Conservation (phyloP, 78 protist species). For the Polysphondylium violaceum region DNA sequence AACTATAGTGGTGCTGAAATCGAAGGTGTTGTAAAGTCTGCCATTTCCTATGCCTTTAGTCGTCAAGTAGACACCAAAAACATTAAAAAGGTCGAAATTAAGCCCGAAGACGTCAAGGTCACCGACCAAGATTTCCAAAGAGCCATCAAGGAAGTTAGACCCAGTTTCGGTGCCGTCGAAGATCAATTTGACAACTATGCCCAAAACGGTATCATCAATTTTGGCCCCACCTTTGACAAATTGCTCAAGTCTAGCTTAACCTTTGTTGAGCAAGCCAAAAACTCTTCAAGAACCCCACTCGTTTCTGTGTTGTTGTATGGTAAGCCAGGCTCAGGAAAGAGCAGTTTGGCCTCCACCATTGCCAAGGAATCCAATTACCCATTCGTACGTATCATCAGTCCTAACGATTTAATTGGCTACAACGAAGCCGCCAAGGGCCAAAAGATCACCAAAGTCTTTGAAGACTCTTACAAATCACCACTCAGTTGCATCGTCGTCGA, state of each 20-base stretch:
- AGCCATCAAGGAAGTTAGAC: constrained; percentile 94
- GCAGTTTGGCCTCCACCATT: constrained; percentile 96
- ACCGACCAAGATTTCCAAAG: constrained; percentile 89
- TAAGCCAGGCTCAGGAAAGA: constrained; percentile 93
- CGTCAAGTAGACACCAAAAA: constrained; percentile 87
- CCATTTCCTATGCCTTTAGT: constrained; percentile 92
- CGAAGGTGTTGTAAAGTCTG: constrained; percentile 94
- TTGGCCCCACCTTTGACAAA: constrained; percentile 79
- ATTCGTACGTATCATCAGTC: constrained; percentile 92
- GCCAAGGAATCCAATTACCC: constrained; percentile 94
- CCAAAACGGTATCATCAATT: constrained; percentile 89
- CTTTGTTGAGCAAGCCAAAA: constrained; percentile 84
- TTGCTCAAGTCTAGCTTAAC: constrained; percentile 55
- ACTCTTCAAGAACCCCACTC: constrained; percentile 85
- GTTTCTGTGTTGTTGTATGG: constrained; percentile 93
- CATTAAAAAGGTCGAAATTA: constrained; percentile 46
- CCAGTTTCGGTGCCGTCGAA: constrained; percentile 95
- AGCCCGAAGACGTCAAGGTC: constrained; percentile 38
- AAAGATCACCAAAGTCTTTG: constrained; percentile 93
- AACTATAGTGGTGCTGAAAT: constrained; percentile 98
- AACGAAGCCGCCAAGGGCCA: constrained; percentile 83
- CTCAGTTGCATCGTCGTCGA: constrained; percentile 94
- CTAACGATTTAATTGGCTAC: constrained; percentile 91
- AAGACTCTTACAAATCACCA: constrained; percentile 98
- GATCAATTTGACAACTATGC: constrained; percentile 43